phyloP scores from a whole-genome alignment of 2,329 filamentous ascomycete genomes.

The Xylaria sp. region DNA sequence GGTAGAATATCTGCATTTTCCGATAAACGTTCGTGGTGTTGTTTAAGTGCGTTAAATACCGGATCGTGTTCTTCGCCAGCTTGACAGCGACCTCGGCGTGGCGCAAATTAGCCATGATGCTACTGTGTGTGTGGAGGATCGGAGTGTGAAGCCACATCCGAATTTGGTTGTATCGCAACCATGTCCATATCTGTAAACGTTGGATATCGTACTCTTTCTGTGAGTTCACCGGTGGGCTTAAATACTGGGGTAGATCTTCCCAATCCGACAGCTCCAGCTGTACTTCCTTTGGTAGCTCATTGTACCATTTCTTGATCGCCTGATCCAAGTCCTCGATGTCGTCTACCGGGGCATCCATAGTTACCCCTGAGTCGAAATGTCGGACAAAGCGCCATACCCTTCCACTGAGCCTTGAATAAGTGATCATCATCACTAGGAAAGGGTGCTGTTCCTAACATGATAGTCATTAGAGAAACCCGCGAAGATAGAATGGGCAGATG shows the following conservation, averaged over 20 bases:
- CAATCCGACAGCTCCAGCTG: conserved; percentile 68
- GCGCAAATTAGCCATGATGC: conserved; percentile 79
- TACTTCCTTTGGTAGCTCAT: conserved; percentile 71
- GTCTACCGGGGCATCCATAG: conserved; percentile 73
- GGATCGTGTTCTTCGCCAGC: conserved; percentile 80
- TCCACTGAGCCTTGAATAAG: conserved; percentile 83
- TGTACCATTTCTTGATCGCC: conserved; percentile 89
- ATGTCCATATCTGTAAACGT: conserved; percentile 84
- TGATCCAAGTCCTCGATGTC: conserved; percentile 85
- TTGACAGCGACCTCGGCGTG: conserved; percentile 81
- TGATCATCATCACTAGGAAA: conserved; percentile 85
- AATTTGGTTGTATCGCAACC: conserved; percentile 89
- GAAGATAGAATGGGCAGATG: neutral
- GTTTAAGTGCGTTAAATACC: conserved; percentile 76
- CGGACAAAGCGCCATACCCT: conserved; percentile 88
- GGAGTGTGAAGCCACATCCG: conserved; percentile 90
- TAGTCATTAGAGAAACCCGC: conserved; percentile 40
- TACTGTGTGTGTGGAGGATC: conserved; percentile 84
- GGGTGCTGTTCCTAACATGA: conserved; percentile 63
- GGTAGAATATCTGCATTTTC: conserved; percentile 79
- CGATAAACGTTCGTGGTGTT: conserved; percentile 77
- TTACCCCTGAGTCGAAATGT: conserved; percentile 70
- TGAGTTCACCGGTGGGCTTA: conserved; percentile 53
- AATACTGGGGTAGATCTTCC: conserved; percentile 53
- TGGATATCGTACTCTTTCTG: conserved; percentile 71